Percentiles rank a stretch among this genome's conserved stretches.
Conservation (phyloP, 2,329 filamentous ascomycete species). For the Daldinia sp. region DNA sequence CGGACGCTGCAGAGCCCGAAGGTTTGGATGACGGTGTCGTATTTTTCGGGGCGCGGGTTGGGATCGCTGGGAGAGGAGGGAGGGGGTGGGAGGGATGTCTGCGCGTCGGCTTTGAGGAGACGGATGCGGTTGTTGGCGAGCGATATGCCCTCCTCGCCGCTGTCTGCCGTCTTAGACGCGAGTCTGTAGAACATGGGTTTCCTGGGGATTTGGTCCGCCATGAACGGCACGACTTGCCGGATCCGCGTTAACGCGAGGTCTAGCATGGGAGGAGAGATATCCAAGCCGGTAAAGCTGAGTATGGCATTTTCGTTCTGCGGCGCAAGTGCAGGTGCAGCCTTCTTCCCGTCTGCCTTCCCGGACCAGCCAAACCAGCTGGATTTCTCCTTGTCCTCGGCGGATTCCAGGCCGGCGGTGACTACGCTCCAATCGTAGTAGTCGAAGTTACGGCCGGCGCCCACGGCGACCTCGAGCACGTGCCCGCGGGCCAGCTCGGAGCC, state of each 20-base stretch:
- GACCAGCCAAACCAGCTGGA: constrained; percentile 36
- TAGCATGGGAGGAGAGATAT: constrained; percentile 71
- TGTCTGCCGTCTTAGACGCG: constrained; percentile 29
- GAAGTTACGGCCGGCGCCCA: constrained; percentile 73
- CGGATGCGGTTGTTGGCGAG: constrained; percentile 60
- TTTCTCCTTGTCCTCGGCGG: constrained; percentile 41
- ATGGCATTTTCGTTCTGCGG: constrained; percentile 52
- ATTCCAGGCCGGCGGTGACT: constrained; percentile 40
- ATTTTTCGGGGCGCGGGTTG: constrained; percentile 56
- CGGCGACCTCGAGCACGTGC: constrained; percentile 71
- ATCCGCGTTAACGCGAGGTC: constrained; percentile 68
- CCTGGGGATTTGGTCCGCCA: constrained; percentile 56
- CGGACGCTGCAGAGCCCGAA: constrained; percentile 74
- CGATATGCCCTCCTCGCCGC: constrained; percentile 41
- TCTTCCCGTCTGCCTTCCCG: constrained; percentile 14
- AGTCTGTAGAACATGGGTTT: constrained; percentile 49
- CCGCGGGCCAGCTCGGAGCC: constrained; percentile 61
- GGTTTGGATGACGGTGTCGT: constrained; percentile 73
- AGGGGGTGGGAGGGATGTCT: constrained; percentile 58
- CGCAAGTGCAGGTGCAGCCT: constrained; percentile 7
- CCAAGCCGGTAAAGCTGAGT: constrained; percentile 70
- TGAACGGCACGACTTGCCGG: constrained; percentile 56
- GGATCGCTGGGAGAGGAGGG: constrained; percentile 44
- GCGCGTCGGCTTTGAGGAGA: constrained; percentile 63
- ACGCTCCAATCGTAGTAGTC: constrained; percentile 68